Evolutionary conservation across 768 basidiomycete species (phyloP).

Genomic region (Strobilomyces confusus): DNA sequence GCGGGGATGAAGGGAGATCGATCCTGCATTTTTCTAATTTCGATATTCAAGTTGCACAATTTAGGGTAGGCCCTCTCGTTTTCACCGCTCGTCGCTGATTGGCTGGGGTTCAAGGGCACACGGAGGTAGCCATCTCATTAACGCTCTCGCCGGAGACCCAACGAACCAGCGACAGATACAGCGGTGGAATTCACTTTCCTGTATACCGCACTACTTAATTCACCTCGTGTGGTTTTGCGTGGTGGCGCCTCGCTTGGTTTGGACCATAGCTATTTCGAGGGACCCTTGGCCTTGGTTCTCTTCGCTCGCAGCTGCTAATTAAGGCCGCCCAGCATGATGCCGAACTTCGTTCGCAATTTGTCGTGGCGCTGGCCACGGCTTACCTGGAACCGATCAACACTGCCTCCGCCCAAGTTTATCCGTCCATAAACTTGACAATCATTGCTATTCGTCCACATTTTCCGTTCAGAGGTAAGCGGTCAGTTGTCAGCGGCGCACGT

Average conservation of each 20-base stretch:
- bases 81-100: slow-evolving; percentile 9
- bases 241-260: background rate
- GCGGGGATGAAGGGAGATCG: slow-evolving; percentile 29
- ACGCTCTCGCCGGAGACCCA: background rate
- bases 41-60: slow-evolving; percentile 13
- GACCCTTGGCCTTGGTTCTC: too few relatives aligned
- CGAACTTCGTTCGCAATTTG: too few relatives aligned
- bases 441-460: background rate
- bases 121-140: background rate
- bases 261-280: background rate
- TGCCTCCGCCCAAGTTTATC: background rate
- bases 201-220: background rate
- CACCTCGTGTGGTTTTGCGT: background rate
- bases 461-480: background rate
- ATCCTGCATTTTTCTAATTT: slow-evolving; percentile 17
- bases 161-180: background rate
- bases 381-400: background rate
- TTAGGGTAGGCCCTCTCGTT: slow-evolving; percentile 30
- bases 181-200: background rate
- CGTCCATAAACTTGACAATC: background rate
- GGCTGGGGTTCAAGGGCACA: slow-evolving; percentile 1
- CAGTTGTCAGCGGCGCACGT: slow-evolving; percentile 1
- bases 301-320: too few relatives aligned
- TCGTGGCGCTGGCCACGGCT: too few relatives aligned
- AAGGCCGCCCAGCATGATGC: too few relatives aligned